phyloP scores from a whole-genome alignment of 768 basidiomycete species.

The Rhizopogon vesiculosus region DNA sequence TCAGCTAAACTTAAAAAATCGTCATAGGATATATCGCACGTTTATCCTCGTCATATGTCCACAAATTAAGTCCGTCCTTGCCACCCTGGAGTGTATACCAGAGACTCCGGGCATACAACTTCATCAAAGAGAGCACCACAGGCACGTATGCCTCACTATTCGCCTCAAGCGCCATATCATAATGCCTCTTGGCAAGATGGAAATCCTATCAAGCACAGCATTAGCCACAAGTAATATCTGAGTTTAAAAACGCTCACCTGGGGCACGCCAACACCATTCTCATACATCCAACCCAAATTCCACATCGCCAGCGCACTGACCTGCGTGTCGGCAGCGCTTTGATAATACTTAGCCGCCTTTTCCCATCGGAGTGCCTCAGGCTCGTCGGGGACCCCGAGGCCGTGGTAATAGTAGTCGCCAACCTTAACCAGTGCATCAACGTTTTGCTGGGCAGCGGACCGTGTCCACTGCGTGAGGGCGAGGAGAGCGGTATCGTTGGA shows the following conservation, averaged over 20 bases:
- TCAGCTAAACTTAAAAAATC: not conserved
- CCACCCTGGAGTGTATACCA: constrained; percentile 81
- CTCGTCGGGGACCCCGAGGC: constrained; percentile 72
- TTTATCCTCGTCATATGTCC: constrained; percentile 53
- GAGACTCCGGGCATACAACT: constrained; percentile 77
- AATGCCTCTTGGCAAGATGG: constrained; percentile 93
- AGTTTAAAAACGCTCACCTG: constrained; percentile 44
- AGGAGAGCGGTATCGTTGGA: constrained; percentile 80
- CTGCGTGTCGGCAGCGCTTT: constrained; percentile 90
- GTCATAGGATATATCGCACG: constrained; percentile 4
- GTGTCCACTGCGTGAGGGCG: constrained; percentile 90
- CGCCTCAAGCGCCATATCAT: constrained; percentile 85
- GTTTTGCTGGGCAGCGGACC: constrained; percentile 90
- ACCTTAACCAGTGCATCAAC: constrained; percentile 98
- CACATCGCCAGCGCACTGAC: constrained; percentile 94
- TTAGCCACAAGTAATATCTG: not conserved
- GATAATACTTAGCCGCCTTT: constrained; percentile 92
- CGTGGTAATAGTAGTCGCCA: constrained; percentile 95
- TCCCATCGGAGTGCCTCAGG: constrained; percentile 66
- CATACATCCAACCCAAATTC: constrained; percentile 99
- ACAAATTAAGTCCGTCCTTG: constrained; percentile 60
- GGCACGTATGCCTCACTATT: constrained; percentile 89
- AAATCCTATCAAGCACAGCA: constrained; percentile 59
- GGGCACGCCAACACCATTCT: constrained; percentile 89
- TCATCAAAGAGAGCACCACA: constrained; percentile 74